Evolutionary conservation across 306 rosid genomes (phyloP), one percentile per base, ranked within the genome.

Genomic region (Oemleria cerasiformis): DNA sequence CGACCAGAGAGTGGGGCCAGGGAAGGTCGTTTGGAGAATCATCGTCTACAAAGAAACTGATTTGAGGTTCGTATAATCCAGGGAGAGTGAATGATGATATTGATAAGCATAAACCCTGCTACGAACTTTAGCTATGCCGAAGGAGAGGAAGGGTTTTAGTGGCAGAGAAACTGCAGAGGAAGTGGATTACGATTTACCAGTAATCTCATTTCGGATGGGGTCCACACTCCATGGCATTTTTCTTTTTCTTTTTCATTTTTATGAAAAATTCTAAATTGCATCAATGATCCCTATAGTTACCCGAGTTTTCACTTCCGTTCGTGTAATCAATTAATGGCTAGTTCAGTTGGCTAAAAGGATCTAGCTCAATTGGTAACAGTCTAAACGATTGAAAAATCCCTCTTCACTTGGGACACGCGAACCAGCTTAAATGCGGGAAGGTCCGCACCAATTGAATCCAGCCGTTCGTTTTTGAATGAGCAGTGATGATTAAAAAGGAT

Each of bases 21-120:
- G 68, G 54, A 61, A 73, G 25, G 77, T 75, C 76, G 82, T 67
- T 21, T 55, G 84, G 65, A 82, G 83, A 63, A 85, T 72, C 81
- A 72, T 81, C 48, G 40, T 59, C 9, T 20, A 9, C 9, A 12
- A 2, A 58, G 41, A 23, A 13, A 13, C 41, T 0, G 7, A 5
- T 59, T 19, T 59, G 20, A 19, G 20, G 25, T 25, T 45, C 56
- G 38, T 20, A 4, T 47, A 9, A 12, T 58, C 40, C 40, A 58
- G 1, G 48, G 40, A 11, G 41, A 23, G 63, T 7, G 19, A 62
- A 39, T 10, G 51, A 40, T n/a, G 63, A 19, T 39, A 39, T 20
- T n/a, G 63, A 19, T 39, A 39, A 54, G 51, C 23, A 39, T 54
- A 69, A 69, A 54, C 63, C 73, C 53, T 54, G 43, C 20, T 14